These are phyloP conservation scores for Mortierella sp. DNA, from an alignment of 371 early-diverging fungal genomes.

Conservation along the genomic window DNA sequence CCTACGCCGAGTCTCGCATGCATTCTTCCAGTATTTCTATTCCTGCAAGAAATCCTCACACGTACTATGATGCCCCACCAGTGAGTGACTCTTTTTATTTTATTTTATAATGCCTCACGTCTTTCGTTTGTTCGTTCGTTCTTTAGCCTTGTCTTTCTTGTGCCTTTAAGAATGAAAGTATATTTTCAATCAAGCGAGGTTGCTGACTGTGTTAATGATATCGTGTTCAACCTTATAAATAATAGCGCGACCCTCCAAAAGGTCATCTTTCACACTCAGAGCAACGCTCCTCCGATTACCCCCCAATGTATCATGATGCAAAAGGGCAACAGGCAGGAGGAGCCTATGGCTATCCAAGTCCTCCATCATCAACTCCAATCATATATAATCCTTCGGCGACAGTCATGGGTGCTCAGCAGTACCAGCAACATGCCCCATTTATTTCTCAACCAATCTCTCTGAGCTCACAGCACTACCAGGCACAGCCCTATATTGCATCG, in stretches of 20 bases:
- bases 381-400: constrained; percentile 6
- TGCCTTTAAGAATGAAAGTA: too few species aligned
- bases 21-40: constrained; percentile 2
- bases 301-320: constrained; percentile 16
- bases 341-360: constrained; percentile 28
- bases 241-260: constrained; percentile 28
- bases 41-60: constrained; percentile 5
- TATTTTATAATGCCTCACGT: neutral
- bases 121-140: neutral
- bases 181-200: neutral
- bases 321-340: constrained; percentile 13
- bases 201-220: too few species aligned
- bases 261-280: constrained; percentile 12
- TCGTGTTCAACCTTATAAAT: neutral
- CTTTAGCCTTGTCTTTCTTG: neutral
- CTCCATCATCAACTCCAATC: constrained; percentile 18
- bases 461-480: neutral
- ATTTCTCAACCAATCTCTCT: neutral
- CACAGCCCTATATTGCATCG: neutral
- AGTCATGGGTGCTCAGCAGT: constrained; percentile 13
- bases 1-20: neutral
- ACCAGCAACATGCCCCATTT: neutral
- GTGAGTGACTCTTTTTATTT: neutral
- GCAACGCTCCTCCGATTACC: constrained; percentile 10
- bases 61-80: neutral